Conservation (phyloP, 1,139 yeast species). For the Ogataea hybrid region DNA sequence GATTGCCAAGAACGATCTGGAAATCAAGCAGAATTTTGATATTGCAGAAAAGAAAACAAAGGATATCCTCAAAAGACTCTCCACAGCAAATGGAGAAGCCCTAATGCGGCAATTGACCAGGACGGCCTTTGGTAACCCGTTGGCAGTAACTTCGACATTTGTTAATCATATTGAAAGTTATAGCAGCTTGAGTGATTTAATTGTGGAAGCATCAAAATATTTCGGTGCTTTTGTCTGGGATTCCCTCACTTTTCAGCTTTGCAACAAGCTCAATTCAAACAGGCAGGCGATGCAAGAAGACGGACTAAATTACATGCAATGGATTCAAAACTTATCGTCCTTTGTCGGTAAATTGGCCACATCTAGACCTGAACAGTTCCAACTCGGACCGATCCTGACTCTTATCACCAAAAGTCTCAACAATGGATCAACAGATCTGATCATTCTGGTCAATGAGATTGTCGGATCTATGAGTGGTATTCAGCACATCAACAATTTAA, state of each 20-base stretch:
- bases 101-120: conserved; percentile 79
- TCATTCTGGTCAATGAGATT: conserved; percentile 68
- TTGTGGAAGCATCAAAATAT: conserved; percentile 78
- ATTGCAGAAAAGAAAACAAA: conserved; percentile 82
- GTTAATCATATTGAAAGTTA: conserved; percentile 85
- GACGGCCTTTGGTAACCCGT: conserved; percentile 76
- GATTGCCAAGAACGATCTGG: conserved; percentile 55
- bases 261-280: conserved; percentile 69
- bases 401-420: conserved; percentile 68
- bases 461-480: conserved; percentile 81
- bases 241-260: conserved; percentile 68
- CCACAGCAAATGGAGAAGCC: conserved; percentile 77
- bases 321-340: conserved; percentile 76
- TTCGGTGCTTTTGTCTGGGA: conserved; percentile 87
- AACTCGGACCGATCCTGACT: conserved; percentile 53
- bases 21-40: conserved; percentile 61
- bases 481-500: conserved; percentile 62
- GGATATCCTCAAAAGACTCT: conserved; percentile 75
- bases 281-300: conserved; percentile 70
- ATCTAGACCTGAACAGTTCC: conserved; percentile 47
- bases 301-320: conserved; percentile 78
- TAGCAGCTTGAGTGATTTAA: conserved; percentile 75
- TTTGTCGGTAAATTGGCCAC: conserved; percentile 66
- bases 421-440: conserved; percentile 57
- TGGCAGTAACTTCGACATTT: conserved; percentile 67